phyloP scores from a whole-genome alignment of 2,329 filamentous ascomycete species.

The Cladorrhinum sp. region DNA sequence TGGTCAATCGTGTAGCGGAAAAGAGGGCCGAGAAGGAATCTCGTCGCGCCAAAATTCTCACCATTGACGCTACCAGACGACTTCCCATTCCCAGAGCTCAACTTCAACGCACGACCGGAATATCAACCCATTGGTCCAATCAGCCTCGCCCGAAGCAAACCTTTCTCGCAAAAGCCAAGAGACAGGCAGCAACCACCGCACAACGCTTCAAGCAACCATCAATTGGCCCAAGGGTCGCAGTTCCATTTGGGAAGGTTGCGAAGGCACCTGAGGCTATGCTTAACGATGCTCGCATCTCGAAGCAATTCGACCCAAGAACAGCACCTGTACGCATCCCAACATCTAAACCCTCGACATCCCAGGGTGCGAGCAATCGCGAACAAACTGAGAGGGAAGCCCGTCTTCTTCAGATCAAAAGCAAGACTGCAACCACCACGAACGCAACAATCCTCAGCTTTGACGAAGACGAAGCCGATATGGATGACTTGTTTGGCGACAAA shows the following conservation, averaged over 20 bases:
- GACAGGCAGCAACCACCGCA: constrained; percentile 54
- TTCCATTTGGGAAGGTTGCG: constrained; percentile 40
- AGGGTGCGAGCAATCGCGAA: constrained; percentile 22
- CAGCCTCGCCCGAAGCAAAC: constrained; percentile 51
- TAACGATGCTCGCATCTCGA: constrained; percentile 47
- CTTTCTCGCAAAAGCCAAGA: constrained; percentile 54
- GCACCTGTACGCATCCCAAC: constrained; percentile 6
- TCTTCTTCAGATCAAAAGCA: constrained; percentile 35
- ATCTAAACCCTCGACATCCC: constrained; percentile 21
- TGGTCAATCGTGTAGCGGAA: constrained; percentile 56
- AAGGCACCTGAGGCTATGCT: constrained; percentile 54
- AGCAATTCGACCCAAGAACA: constrained; percentile 32
- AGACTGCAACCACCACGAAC: not conserved
- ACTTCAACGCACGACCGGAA: constrained; percentile 18
- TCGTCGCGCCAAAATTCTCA: constrained; percentile 56
- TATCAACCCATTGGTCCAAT: constrained; percentile 35
- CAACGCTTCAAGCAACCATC: constrained; percentile 45
- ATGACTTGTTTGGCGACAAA: constrained; percentile 23
- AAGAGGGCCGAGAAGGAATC: constrained; percentile 56
- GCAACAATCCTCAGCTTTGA: constrained; percentile 29
- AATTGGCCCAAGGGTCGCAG: constrained; percentile 29
- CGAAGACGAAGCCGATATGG: constrained; percentile 33
- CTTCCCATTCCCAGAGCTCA: constrained; percentile 35
- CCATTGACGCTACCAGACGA: constrained; percentile 37
- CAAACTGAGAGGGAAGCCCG: constrained; percentile 39